Base-by-base conservation (phyloP, 176 grass and related monocot genomes). In the Juncus effusus region DNA sequence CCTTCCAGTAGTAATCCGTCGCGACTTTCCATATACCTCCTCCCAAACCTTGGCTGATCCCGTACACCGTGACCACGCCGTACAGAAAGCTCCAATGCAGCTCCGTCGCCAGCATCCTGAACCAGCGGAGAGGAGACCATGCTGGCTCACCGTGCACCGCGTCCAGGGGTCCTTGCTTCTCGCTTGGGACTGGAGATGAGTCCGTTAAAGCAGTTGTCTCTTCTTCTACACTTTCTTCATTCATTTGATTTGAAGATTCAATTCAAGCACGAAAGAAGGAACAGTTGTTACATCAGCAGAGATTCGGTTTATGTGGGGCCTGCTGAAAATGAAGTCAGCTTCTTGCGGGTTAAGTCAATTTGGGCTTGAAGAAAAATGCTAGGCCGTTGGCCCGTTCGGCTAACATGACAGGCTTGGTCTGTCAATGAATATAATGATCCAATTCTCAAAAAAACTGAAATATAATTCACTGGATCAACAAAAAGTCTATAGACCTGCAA, bases 1-100 rank as follows among this genome's bases (percentile, higher is more conserved):
- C 92, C 67, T 96, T 96, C 87, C 92, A 91, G 81, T 96, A 96
- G 75, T 88, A 96, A 69, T 91, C 84, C 7, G 92, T 78, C 3
- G 84, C 87, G n/a, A 96, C 92, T 60, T 87, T 74, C 15, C 10
- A 16, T 57, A 96, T 76, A 7, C 83, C 79, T 39, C 86, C 83
- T 0, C 90, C 86, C 40, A 95, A 51, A 42, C 90, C 90, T 81
- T 95, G 83, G 80, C 83, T 90, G 73, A 82, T 55, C 38, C 90
- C 86, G 49, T 95, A 84, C 5, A 85, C 83, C 15, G 70, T 63
- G 57, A 85, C 62, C 44, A 96, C 79, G 3, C 82, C 74, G 36
- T 83, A 76, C 60, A 96, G 84, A 71, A 96, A 96, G 79, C 77
- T 96, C 91, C 91, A 96, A 77, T 96, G 84, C 41, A 90, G 69